Base-by-base conservation (phyloP, 2,329 filamentous ascomycete species). In the Diaporthe sp. region DNA sequence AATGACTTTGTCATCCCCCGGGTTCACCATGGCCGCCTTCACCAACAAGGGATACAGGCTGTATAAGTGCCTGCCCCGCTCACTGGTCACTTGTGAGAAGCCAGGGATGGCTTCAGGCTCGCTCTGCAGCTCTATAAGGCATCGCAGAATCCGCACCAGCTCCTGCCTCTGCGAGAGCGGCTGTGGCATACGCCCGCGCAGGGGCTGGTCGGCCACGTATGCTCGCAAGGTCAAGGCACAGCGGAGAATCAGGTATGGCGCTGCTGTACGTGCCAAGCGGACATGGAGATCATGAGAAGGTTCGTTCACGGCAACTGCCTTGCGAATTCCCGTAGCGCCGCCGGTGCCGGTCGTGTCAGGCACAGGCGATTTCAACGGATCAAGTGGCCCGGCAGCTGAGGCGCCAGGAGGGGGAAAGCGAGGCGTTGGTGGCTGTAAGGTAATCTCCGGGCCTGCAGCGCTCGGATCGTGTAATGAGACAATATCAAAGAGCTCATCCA, bases 141-240 rank as follows among this genome's bases (percentile, higher is more conserved):
- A 87, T 67, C 86, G 85, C 25, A 98, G 86, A 34, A 96, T 88
- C 80, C 94, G 93, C 6, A 94, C 82, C 15, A 99, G 85, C 82
- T 98, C 97, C 77, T 90, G 92, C 58, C 94, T 90, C 81, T 98
- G 94, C 12, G 92, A 93, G 7, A 95, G 87, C 0, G 96, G 96
- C 82, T 97, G 94, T 6, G 97, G 97, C 92, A 97, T 97, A 68
- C 92, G 90, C 0, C 97, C 96, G 20, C 97, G 90, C 28, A 99
- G 87, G 0, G 96, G 96, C 81, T 98, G 96, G 83, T 99, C 97
- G 5, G 95, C 94, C 61, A 97, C 92, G 82, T 98, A 98, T 0
- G 93, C 89, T 74, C 95, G 92, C n/a, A 98, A 85, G 0, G 94
- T 92, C 22, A 98, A 87, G 0, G 94, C 95, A 17, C 94, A 92